Conservation (phyloP, 2,329 filamentous ascomycete species). For the Xylaria sp. region DNA sequence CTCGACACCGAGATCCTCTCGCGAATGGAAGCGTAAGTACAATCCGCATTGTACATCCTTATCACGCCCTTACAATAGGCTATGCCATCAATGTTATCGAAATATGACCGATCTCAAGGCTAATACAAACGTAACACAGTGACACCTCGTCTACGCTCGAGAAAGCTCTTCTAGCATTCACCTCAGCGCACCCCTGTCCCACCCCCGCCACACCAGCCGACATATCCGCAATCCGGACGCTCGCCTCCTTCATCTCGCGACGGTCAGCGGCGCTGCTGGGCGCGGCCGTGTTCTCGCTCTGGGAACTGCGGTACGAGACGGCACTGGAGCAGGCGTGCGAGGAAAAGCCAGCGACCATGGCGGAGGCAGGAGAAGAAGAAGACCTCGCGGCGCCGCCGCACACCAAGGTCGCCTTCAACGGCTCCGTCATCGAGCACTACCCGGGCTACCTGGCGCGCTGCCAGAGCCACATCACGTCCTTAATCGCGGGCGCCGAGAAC, state of each 20-base stretch:
- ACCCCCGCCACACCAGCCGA: constrained; percentile 55
- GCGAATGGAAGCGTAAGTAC: constrained; percentile 65
- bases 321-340: constrained; percentile 53
- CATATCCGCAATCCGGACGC: constrained; percentile 61
- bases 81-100: background rate
- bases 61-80: background rate
- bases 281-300: constrained; percentile 68
- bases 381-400: constrained; percentile 54
- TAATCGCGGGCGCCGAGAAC: constrained; percentile 59
- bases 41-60: constrained; percentile 2
- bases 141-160: constrained; percentile 58
- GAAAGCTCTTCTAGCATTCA: constrained; percentile 61
- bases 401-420: constrained; percentile 79
- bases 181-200: constrained; percentile 60
- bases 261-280: constrained; percentile 71
- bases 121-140: constrained; percentile 48
- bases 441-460: constrained; percentile 72
- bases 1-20: constrained; percentile 71
- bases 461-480: constrained; percentile 71
- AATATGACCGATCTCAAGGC: constrained; percentile 3
- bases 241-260: constrained; percentile 66
- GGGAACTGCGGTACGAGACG: constrained; percentile 64
- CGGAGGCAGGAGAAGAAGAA: constrained; percentile 7
- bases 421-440: constrained; percentile 83
- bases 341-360: constrained; percentile 50